These are phyloP conservation scores for Populus pruinosa DNA, from an alignment of 345 rosid species.

Conservation along the genomic window DNA sequence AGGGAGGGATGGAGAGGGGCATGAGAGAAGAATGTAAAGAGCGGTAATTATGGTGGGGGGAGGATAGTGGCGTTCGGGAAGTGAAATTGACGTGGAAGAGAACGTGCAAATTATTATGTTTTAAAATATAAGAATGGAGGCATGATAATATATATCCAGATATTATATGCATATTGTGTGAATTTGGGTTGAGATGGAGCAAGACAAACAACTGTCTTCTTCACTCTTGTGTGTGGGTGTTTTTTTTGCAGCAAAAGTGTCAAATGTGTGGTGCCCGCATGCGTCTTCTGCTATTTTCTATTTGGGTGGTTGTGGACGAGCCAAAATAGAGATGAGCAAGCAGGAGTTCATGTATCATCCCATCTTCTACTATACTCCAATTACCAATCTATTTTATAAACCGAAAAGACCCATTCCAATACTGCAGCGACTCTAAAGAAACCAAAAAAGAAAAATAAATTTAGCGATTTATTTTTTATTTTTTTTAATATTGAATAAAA, in stretches of 20 bases:
- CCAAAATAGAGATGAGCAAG: background rate
- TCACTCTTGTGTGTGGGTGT: background rate
- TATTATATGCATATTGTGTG: background rate
- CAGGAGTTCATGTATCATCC: background rate
- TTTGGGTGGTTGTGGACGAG: background rate
- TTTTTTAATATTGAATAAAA: background rate
- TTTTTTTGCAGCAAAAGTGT: background rate
- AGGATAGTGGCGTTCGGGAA: constrained; percentile 1
- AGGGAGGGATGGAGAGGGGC: background rate
- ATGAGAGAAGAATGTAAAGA: background rate
- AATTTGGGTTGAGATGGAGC: background rate
- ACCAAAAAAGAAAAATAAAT: background rate
- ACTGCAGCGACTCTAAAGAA: background rate
- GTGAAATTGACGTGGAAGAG: constrained; percentile 26
- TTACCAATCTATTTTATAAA: background rate
- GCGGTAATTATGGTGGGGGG: constrained; percentile 23
- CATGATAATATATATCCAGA: background rate
- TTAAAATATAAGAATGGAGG: background rate
- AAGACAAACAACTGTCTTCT: background rate
- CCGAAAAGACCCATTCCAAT: background rate
- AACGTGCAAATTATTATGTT: constrained; percentile 39
- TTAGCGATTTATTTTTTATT: background rate
- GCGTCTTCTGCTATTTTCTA: background rate
- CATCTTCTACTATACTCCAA: background rate
- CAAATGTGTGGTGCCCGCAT: background rate